Base-by-base conservation (phyloP, 352 stramenopile genomes). In the Phytophthora hybrid region DNA sequence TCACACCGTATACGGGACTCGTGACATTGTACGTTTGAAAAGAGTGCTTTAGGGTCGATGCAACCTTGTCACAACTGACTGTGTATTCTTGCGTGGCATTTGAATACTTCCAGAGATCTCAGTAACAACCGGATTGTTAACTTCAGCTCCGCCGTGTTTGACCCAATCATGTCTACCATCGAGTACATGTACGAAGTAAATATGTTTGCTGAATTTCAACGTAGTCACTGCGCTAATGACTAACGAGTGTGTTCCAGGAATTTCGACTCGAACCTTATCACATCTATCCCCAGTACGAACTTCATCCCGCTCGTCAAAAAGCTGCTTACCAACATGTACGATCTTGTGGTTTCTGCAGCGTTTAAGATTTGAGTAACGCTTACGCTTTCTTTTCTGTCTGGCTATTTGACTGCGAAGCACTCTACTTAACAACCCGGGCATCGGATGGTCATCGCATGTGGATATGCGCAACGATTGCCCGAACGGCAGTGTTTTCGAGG, bases 251-350 rank as follows among this genome's bases (percentile, higher is more conserved):
- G 54, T 47, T 54, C 16, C 53, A 90, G 85, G 51, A 80, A 88
- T 55, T 80, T 91, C 34, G 79, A 90, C 59, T 81, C 84, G 49
- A 93, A 91, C 55, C 64, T 76, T 14, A 90, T 93, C 59, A 78
- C 69, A 16, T 89, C 82, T 0, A 86, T 93, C 10, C 83, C 85
- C 5, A 83, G 78, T 18, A 91, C 83, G 0, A 82, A 79, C 7
- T 90, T 93, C 54, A 55, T 87, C 10, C 57, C 69, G 2, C 68
- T 93, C 4, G 67, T 91, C 13, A 76, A 77, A 21, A 77, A 77
- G 13, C 66, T 81, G 0, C 78, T 78, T 16, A 87, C 72, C 10
- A 84, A 86, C 56, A 70, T 93, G 82, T 92, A 78, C 54, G 84
- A 7, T 63, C 18, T 23, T 26, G 10, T 8, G 13, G 16, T 6